Evolutionary conservation across 2,329 filamentous ascomycete species (phyloP), one percentile per base, ranked within the genome.

Genomic region (Byssothecium circinans): DNA sequence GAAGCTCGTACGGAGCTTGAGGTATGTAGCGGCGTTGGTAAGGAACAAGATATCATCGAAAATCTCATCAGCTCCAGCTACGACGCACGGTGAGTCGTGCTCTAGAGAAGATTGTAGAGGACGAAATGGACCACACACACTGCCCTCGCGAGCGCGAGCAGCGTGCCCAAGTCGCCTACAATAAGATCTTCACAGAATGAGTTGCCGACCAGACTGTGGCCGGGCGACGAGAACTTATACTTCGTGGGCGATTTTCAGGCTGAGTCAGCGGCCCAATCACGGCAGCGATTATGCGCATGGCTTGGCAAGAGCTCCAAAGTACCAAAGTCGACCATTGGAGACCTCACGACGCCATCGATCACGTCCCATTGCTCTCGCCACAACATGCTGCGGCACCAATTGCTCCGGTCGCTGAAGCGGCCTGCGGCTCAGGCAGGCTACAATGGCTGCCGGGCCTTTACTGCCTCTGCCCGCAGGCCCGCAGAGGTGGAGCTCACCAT

Each of bases 401-500:
- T 85, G 67, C 75, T 82, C 68, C 80, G 82, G 76, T 80, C 81
- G 72, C 76, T 82, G 69, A 78, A 76, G 72, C 80, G 78, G 73
- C 76, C 79, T 67, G 75, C 77, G 68, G 74, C 74, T 68, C 72
- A 75, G 60, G 69, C 76, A 60, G 73, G 74, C 65, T 70, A 75
- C 72, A 78, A 78, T 72, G 82, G 82, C 75, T 80, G 84, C 73
- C 85, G 91, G 77, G 78, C 87, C 67, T 96, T 99, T 80, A 83
- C 88, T 75, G 88, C 86, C 66, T 91, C 89, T 61, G 76, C 82
- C 69, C 83, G 82, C 75, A 84, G 90, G 74, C 83, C 83, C 65
- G 92, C 91, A 64, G 91, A 97, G 80, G 91, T 99, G 69, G 91
- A 96, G 82, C 84, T 99, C 75, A 99, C 92, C 69, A 85, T 96